phyloP scores from a whole-genome alignment of 306 rosid species.

The Citrullus amarus region DNA sequence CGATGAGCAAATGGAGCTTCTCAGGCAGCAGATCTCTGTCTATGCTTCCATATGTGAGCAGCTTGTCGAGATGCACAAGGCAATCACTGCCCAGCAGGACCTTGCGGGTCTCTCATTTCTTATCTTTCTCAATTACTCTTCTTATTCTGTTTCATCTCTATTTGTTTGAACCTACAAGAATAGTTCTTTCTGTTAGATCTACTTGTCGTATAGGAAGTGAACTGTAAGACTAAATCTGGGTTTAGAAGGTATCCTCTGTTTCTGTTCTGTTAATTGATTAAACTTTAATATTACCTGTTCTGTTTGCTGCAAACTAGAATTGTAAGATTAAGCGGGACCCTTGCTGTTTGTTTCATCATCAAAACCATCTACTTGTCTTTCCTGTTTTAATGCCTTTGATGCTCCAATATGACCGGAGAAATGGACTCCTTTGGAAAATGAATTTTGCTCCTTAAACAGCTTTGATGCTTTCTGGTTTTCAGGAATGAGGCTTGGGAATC shows the following conservation, averaged over 20 bases:
- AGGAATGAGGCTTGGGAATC: conserved; percentile 49
- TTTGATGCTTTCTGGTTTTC: not conserved
- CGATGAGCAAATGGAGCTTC: conserved; percentile 60
- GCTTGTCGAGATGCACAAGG: conserved; percentile 58
- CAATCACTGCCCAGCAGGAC: conserved; percentile 48
- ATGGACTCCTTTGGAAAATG: not conserved
- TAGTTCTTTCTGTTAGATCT: not conserved
- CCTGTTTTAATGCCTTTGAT: not conserved
- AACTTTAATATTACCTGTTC: not conserved
- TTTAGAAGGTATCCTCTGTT: not conserved
- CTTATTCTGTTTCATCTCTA: not conserved
- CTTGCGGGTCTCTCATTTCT: conserved; percentile 30
- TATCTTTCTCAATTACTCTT: not conserved
- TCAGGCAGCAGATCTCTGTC: conserved; percentile 51
- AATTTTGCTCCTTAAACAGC: not conserved
- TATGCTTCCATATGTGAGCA: conserved; percentile 56
- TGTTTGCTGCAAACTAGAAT: not conserved
- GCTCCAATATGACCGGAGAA: not conserved
- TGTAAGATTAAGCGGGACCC: not conserved
- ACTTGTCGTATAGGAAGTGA: not conserved
- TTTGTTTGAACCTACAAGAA: not conserved
- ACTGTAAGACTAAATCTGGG: not conserved
- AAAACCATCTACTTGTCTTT: not conserved
- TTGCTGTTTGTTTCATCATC: not conserved
- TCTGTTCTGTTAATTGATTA: not conserved